Base-by-base conservation (phyloP, 148 eudicot species). In the Diospyros lotus region DNA sequence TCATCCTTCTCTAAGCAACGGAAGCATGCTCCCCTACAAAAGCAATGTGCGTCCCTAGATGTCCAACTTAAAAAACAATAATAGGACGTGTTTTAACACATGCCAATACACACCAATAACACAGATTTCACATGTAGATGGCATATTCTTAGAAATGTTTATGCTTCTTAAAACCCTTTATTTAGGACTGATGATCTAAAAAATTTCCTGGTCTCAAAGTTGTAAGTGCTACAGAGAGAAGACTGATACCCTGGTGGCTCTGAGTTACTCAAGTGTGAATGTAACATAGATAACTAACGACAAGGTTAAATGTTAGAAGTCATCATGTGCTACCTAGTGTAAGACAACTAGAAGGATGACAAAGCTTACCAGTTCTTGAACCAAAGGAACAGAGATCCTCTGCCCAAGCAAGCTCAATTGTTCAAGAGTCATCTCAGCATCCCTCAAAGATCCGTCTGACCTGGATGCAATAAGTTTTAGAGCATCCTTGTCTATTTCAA, bases 371-470 rank as follows among this genome's bases (percentile, higher is more conserved):
- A 92, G 70, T 81, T 95, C 94, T 76, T 92, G 94, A 48, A 94
- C 98, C 18, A 94, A 82, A 55, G 87, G 78, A 64, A 94, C 87
- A 2, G 98, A 90, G 50, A 92, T 89, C 81, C 87, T 85, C 81
- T 87, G 90, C 72, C 98, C 98, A 66, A 94, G 80, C 69, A 92
- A 89, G 80, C 94, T 94, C 84, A 94, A 81, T 69, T 94, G 98
- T 79, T 94, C 98, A 69, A 94, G 90, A 54, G 97, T 94, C 97
- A 94, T 94, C 86, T 94, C 91, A 68, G 97, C 98, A 73, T 92
- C 98, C 80, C 97, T 89, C 80, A 94, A 79, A 58, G 98, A 92
- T 67, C 98, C 98, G 82, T 92, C 96, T 64, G 98, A 92, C 63
- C 97, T 81, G 9, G 98, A 90, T 41, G 98, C 93, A 76, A 94